Percentiles rank a stretch among this genome's conserved stretches.
Evolutionary conservation across 257 asterid species (phyloP).

Genomic region (Anisodus acutangulus): DNA sequence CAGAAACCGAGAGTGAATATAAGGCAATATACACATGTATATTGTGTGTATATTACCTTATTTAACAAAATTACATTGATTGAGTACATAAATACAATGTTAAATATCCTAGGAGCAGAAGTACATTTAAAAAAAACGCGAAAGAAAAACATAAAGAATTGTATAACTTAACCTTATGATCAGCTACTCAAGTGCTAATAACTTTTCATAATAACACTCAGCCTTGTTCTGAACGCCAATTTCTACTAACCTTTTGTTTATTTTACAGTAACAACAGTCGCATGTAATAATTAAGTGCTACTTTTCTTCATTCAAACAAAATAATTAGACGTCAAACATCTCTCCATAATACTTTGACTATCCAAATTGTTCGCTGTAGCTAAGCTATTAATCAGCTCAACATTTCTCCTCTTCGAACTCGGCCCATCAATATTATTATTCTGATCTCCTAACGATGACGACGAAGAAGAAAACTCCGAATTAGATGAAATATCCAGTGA

Average conservation of each 20-base stretch:
- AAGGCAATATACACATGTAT: no score
- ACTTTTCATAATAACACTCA: no score
- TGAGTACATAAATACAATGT: not conserved
- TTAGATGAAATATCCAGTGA: not conserved
- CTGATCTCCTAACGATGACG: not conserved
- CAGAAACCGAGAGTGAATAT: no score
- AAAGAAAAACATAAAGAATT: not conserved
- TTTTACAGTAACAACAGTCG: no score
- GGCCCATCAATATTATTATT: not conserved
- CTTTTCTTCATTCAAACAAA: not conserved
- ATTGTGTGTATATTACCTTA: no score
- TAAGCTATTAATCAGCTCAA: not conserved
- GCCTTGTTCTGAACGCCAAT: no score
- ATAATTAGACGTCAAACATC: not conserved
- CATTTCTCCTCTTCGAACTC: slow-evolving; percentile 22
- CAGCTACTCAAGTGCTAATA: no score
- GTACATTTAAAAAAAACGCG: not conserved
- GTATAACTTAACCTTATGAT: no score
- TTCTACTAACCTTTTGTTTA: no score
- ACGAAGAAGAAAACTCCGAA: not conserved
- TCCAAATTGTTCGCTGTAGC: not conserved
- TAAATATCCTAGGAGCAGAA: not conserved
- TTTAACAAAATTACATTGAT: no score
- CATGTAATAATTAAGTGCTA: not conserved
- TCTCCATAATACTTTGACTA: not conserved